A percentile compares a stretch with the other conserved stretches of the same genome.
Conservation (phyloP, 2,329 filamentous ascomycete genomes). For the Sporothrix globosa region DNA sequence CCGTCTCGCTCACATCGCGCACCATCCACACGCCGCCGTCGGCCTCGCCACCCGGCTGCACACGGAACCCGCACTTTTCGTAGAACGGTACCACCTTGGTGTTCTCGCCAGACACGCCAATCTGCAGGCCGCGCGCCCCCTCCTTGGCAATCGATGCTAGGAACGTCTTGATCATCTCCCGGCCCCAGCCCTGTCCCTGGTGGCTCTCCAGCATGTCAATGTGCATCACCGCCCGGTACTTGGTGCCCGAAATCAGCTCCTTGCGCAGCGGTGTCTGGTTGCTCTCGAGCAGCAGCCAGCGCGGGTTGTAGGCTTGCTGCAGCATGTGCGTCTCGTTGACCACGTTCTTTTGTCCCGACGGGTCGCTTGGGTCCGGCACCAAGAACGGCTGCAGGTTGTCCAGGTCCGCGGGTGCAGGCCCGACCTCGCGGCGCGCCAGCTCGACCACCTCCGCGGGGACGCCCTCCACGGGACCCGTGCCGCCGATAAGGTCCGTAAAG, state of each 20-base stretch:
- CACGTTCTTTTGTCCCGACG: not conserved
- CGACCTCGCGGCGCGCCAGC: conserved; percentile 37
- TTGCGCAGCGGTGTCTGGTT: conserved; percentile 42
- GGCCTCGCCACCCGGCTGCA: conserved; percentile 45
- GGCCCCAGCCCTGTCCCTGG: conserved; percentile 52
- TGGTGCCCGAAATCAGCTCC: conserved; percentile 40
- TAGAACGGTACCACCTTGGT: conserved; percentile 54
- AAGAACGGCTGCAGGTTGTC: conserved; percentile 43
- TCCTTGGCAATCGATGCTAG: conserved; percentile 45
- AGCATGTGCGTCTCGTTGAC: conserved; percentile 46
- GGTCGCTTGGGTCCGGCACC: conserved; percentile 31
- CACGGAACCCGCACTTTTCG: conserved; percentile 51
- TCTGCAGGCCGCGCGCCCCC: conserved; percentile 45
- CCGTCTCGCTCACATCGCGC: conserved; percentile 42
- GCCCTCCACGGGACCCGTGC: not conserved
- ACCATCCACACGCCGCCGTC: conserved; percentile 49
- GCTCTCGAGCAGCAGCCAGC: conserved; percentile 47
- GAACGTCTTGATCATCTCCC: conserved; percentile 48
- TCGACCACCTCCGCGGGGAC: conserved; percentile 19
- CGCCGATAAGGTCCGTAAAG: conserved; percentile 45
- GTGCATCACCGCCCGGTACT: conserved; percentile 53
- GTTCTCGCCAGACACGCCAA: conserved; percentile 53
- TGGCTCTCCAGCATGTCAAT: conserved; percentile 51
- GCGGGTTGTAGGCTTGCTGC: conserved; percentile 49
- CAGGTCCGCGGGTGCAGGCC: conserved; percentile 39